phyloP scores from a whole-genome alignment of 805 yeast species.

The Ogataea zsoltii region DNA sequence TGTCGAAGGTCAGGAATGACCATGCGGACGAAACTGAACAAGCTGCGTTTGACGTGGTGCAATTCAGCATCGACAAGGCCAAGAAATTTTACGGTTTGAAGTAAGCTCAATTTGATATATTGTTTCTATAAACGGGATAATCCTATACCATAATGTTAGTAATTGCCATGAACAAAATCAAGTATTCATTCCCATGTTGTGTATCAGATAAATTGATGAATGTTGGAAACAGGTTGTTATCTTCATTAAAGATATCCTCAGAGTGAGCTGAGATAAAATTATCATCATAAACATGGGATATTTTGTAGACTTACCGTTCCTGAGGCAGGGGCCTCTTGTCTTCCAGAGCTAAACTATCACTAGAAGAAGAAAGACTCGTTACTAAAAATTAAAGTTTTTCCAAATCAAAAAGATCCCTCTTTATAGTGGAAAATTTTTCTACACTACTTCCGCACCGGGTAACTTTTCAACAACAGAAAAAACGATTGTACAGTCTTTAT shows the following conservation, averaged over 20 bases:
- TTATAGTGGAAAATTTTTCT: constrained; percentile 1
- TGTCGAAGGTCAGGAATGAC: not conserved
- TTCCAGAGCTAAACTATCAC: too few relatives aligned
- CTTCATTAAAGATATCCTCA: constrained; percentile 47
- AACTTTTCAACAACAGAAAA: not conserved
- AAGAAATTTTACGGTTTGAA: constrained; percentile 13
- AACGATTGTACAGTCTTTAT: not conserved
- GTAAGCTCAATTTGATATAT: not conserved
- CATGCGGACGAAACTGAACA: not conserved
- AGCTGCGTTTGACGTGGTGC: constrained; percentile 17
- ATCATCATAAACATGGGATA: constrained; percentile 41
- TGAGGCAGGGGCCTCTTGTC: too few relatives aligned
- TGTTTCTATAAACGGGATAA: not conserved
- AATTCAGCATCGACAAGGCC: constrained; percentile 25
- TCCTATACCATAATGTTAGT: constrained; percentile 1
- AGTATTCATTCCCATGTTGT: not conserved
- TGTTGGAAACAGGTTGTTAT: constrained; percentile 49
- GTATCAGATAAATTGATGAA: constrained; percentile 41
- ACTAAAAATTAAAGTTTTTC: not conserved
- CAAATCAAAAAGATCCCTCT: not conserved
- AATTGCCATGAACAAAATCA: not conserved
- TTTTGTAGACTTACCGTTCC: not conserved
- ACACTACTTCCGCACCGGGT: not conserved
- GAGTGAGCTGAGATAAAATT: constrained; percentile 60
- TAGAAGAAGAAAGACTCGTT: not conserved